Base-by-base conservation (phyloP, 1,139 yeast species). In the Saccharomyces hybrid region DNA sequence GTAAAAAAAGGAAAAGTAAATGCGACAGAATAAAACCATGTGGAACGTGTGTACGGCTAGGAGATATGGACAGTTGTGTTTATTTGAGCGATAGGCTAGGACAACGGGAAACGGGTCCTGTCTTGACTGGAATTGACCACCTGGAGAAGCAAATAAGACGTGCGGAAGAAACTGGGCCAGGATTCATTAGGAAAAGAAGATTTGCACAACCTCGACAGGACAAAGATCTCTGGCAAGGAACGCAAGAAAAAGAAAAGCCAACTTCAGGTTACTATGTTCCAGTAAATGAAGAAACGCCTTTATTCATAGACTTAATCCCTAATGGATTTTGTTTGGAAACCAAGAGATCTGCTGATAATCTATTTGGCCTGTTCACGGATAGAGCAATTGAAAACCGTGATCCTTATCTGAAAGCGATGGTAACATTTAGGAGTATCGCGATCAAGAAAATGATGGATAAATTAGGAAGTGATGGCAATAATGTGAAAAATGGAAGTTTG, bases 1-100 rank as follows among this genome's bases (percentile, higher is more conserved):
- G 75, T 54, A 70, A 68, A 50, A 67, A 70, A 51, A 64, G 73
- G 56, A 72, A 71, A 56, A 70, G 68, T 46, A 70, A 68, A 61
- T 72, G 75, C 59, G 71, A 71, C 53, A 64, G 69, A 52, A 56
- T 54, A 4, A 61, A 59, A 46, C 75, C 75, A 1, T 72, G 75
- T 52, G 61, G 65, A 0, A 62, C 65, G 14, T 71, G 75, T 54
- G 52, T 58, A 38, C 59, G 61, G 46, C 50, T 63, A 11, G 66
- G 66, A 11, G 60, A 65, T 46, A 57, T 60, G 0, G 63, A 59
- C 30, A 54, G 60, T n/a, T 70, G 73, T 48, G 54, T 54, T 13
- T 66, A 63, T 51, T 42, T 56, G 4, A 52, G 46, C 8, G 52
- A 52, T 6, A 48, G 13, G 6, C 2, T 20, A 5, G 34, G 42